Base-by-base conservation (phyloP, 2,329 filamentous ascomycete genomes). In the Rutstroemia sp. region DNA sequence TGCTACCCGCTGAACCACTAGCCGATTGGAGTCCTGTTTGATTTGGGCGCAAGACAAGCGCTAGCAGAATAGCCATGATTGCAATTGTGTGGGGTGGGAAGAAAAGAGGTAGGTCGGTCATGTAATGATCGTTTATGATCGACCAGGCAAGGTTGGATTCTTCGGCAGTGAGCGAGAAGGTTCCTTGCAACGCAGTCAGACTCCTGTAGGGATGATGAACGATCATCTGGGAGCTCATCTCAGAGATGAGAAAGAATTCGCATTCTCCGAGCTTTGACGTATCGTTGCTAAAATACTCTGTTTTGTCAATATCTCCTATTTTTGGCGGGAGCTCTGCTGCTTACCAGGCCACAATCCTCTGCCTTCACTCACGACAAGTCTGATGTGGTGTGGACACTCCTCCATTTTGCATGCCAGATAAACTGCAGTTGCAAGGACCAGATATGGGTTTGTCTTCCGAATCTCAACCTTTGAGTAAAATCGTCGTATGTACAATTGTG, bases 321-420 rank as follows among this genome's bases (percentile, higher is more conserved):
- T 10, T 34, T 34, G 30, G 10, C 10, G 9, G 30, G 10, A 34
- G 9, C 30, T 51, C 17, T 21, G 21, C 42, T 44, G 48, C 47
- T 55, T 45, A 82, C 83, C 81, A 66, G 89, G 86, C 89, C 90
- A 96, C 58, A 95, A 79, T 57, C 87, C 82, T 36, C 90, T 84
- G 3, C 92, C 90, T 71, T 99, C 94, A 48, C 84, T 86, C 10
- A 94, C 86, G 57, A 99, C 86, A 61, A 95, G 81, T 30, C 94
- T 83, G 66, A 99, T 97, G 71, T 99, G 94, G 71, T 97, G 92
- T 2, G 94, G 94, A 51, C 86, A 92, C 72, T 99, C 94, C 71
- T 99, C 94, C 83, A 95, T 96, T 74, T 99, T 99, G 75, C 91
- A 96, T 19, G 94, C 92, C 38, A 99, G 78, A 71, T 99, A 99